Conservation (phyloP, 768 basidiomycete genomes). For the Lactarius evosmus region DNA sequence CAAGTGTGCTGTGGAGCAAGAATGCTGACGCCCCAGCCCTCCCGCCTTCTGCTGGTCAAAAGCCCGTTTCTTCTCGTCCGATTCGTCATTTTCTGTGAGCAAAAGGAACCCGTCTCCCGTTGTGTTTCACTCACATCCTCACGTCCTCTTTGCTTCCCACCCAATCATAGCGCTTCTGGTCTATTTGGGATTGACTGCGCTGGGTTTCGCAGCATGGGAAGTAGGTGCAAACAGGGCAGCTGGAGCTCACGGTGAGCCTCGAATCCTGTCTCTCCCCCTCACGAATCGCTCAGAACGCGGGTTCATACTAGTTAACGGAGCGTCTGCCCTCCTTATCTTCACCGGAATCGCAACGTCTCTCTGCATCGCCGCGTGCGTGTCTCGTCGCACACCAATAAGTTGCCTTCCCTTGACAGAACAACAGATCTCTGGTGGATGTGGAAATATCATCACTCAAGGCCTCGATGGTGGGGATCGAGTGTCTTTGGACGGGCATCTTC, state of each 20-base stretch:
- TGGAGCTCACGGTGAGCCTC: slow-evolving; percentile 10
- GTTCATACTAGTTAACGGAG: slow-evolving; percentile 6
- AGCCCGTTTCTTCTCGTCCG: slow-evolving; percentile 58
- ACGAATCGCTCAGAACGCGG: background rate
- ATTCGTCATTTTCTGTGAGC: slow-evolving; percentile 52
- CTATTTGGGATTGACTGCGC: slow-evolving; percentile 33
- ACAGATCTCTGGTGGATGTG: slow-evolving; percentile 37
- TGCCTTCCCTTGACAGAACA: slow-evolving; percentile 41
- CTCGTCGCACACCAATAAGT: slow-evolving; percentile 37
- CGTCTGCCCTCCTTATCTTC: slow-evolving; percentile 11
- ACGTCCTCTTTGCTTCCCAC: slow-evolving; percentile 42
- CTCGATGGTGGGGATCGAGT: slow-evolving; percentile 50
- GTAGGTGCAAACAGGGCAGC: slow-evolving; percentile 18
- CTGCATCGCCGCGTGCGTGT: slow-evolving; percentile 44
- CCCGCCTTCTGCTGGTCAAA: slow-evolving; percentile 34
- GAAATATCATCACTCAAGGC: slow-evolving; percentile 39
- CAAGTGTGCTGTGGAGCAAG: background rate
- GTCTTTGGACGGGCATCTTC: slow-evolving; percentile 51
- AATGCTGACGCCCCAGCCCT: slow-evolving; percentile 9
- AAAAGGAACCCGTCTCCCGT: slow-evolving; percentile 30
- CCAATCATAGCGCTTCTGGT: slow-evolving; percentile 43
- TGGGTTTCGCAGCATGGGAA: slow-evolving; percentile 25
- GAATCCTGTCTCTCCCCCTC: background rate
- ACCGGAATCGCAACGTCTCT: slow-evolving; percentile 3
- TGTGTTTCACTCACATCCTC: background rate